Conservation (phyloP, 2,329 filamentous ascomycete genomes). For the Trichoderma atroviride region DNA sequence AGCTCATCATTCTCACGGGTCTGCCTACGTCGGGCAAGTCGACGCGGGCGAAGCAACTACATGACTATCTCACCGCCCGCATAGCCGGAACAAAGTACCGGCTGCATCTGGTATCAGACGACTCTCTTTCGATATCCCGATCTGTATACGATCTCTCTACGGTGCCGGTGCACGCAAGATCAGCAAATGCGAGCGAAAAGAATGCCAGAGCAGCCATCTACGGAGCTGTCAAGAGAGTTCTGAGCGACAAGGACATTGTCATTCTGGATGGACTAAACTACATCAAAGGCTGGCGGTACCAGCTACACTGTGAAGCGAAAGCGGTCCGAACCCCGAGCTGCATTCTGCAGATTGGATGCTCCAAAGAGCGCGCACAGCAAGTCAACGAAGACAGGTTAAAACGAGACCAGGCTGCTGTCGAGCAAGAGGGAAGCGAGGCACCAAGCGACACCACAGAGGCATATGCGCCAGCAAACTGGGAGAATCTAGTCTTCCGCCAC, state of each 20-base stretch:
- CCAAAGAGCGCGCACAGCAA: slow-evolving; percentile 52
- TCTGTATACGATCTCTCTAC: slow-evolving; percentile 69
- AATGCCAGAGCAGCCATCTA: slow-evolving; percentile 77
- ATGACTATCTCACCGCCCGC: slow-evolving; percentile 63
- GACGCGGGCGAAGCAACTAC: slow-evolving; percentile 66
- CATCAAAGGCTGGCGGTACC: slow-evolving; percentile 88
- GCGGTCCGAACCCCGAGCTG: slow-evolving; percentile 75
- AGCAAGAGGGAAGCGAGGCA: neutral
- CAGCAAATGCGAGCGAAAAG: slow-evolving; percentile 76
- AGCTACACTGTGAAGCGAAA: slow-evolving; percentile 83
- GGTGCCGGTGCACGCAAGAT: slow-evolving; percentile 63
- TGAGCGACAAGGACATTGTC: slow-evolving; percentile 74
- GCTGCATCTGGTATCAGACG: slow-evolving; percentile 74
- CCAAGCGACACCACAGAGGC: slow-evolving; percentile 40
- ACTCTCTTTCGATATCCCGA: slow-evolving; percentile 69
- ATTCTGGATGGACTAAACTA: slow-evolving; percentile 82
- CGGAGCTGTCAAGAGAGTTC: slow-evolving; percentile 74
- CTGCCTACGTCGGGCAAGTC: slow-evolving; percentile 71
- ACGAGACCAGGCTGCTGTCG: slow-evolving; percentile 17
- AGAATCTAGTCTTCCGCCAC: slow-evolving; percentile 79
- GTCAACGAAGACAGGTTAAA: slow-evolving; percentile 65
- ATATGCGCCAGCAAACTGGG: slow-evolving; percentile 65
- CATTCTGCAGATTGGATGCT: slow-evolving; percentile 67
- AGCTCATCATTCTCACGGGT: slow-evolving; percentile 70
- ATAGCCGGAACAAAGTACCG: slow-evolving; percentile 59